Conservation (phyloP, 768 basidiomycete genomes). For the Leucogyrophana mollusca region DNA sequence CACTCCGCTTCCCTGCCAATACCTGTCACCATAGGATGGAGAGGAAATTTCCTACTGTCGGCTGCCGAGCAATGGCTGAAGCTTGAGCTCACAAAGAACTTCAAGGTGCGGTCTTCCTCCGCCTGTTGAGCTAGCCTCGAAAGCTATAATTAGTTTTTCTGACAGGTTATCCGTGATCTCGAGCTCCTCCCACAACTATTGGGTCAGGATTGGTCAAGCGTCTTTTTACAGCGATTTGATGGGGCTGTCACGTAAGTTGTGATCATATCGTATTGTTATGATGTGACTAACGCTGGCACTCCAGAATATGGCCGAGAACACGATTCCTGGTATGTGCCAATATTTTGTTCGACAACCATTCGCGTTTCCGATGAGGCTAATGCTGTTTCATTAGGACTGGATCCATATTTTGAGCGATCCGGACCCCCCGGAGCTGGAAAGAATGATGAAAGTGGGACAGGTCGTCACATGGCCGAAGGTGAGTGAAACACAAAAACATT, state of each 20-base stretch:
- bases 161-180: conserved; percentile 85
- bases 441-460: conserved; percentile 88
- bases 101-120: conserved; percentile 52
- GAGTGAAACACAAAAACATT: conserved; percentile 13
- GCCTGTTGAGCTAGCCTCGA: not conserved
- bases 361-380: conserved; percentile 1
- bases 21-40: conserved; percentile 63
- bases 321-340: conserved; percentile 56
- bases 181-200: conserved; percentile 92
- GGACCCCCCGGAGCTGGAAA: conserved; percentile 69
- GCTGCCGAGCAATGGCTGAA: conserved; percentile 95
- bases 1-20: not conserved
- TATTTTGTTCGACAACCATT: conserved; percentile 4
- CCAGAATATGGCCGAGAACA: conserved; percentile 83
- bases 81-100: conserved; percentile 94
- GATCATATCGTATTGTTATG: not conserved
- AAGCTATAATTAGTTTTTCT: conserved; percentile 5
- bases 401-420: conserved; percentile 82
- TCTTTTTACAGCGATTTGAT: conserved; percentile 94
- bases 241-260: conserved; percentile 76
- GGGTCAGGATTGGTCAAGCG: conserved; percentile 95
- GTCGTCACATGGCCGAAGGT: conserved; percentile 98
- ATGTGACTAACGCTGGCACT: conserved; percentile 26
- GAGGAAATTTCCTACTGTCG: conserved; percentile 90
- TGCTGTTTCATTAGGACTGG: conserved; percentile 64